A percentile compares a stretch with the other conserved stretches of the same genome.
These are phyloP conservation scores for Porcisia deanei DNA, from an alignment of 208 protist genomes.

Conservation along the genomic window DNA sequence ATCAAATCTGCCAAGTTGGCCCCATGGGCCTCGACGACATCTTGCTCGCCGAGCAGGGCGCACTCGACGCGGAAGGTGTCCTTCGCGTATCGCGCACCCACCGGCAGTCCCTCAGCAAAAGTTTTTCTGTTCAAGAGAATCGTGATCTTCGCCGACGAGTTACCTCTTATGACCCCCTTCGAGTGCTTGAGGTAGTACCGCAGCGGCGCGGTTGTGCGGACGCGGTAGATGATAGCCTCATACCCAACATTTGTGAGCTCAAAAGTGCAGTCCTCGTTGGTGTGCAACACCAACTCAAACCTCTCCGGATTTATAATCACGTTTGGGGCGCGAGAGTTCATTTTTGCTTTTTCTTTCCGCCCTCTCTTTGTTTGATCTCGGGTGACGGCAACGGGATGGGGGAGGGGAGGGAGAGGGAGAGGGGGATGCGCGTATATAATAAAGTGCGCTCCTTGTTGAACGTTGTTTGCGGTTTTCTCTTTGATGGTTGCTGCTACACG, in stretches of 20 bases:
- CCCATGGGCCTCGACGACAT: constrained; percentile 59
- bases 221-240: constrained; percentile 70
- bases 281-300: constrained; percentile 55
- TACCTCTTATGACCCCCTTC: constrained; percentile 75
- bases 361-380: neutral
- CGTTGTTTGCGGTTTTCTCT: no score
- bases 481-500: no score
- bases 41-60: constrained; percentile 45
- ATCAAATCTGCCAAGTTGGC: constrained; percentile 70
- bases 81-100: constrained; percentile 26
- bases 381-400: neutral
- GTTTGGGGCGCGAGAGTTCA: constrained; percentile 35
- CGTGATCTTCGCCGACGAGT: constrained; percentile 52
- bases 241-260: constrained; percentile 81
- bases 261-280: constrained; percentile 70
- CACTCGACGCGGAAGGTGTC: constrained; percentile 86
- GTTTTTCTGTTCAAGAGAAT: constrained; percentile 63
- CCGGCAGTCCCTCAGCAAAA: constrained; percentile 20
- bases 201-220: constrained; percentile 67
- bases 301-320: constrained; percentile 54
- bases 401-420: neutral
- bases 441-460: no score
- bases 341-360: constrained; percentile 18
- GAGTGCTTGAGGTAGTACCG: constrained; percentile 77
- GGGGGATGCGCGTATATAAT: neutral